phyloP scores from a whole-genome alignment of 768 basidiomycete species.

The Kwoniella shandongensis region DNA sequence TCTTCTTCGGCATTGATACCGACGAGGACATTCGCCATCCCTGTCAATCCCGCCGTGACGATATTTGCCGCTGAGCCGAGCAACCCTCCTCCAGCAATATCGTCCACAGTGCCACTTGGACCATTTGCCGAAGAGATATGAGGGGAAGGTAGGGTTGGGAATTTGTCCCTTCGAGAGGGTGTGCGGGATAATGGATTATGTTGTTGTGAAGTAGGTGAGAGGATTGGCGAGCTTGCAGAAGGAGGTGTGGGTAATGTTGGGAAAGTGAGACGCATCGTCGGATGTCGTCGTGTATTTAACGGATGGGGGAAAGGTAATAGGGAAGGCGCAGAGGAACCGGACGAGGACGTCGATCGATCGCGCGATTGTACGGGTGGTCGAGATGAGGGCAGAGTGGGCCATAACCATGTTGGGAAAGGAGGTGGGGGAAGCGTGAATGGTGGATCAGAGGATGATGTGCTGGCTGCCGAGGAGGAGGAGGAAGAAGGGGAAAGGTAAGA shows the following conservation, averaged over 20 bases:
- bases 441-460: slow-evolving; percentile 10
- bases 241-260: slow-evolving; percentile 19
- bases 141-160: background rate
- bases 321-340: background rate
- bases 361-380: background rate
- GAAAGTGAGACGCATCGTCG: slow-evolving; percentile 41
- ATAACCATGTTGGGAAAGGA: slow-evolving; percentile 41
- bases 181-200: slow-evolving; percentile 6
- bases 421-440: slow-evolving; percentile 29
- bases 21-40: slow-evolving; percentile 1
- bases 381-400: slow-evolving; percentile 23
- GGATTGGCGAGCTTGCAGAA: slow-evolving; percentile 4
- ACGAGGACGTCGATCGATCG: slow-evolving; percentile 4
- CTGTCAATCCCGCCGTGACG: slow-evolving; percentile 3
- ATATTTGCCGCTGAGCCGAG: background rate
- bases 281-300: slow-evolving; percentile 30
- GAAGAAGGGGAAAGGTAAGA: slow-evolving; percentile 24
- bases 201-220: slow-evolving; percentile 1
- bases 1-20: background rate
- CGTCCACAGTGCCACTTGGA: background rate
- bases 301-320: slow-evolving; percentile 41
- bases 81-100: background rate
- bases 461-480: slow-evolving; percentile 8
- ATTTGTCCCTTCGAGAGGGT: slow-evolving; percentile 5
- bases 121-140: background rate